Percentiles rank a stretch among this genome's conserved stretches.
These are phyloP conservation scores for Fusarium sp. DNA, from an alignment of 2,329 filamentous ascomycete species.

Conservation along the genomic window DNA sequence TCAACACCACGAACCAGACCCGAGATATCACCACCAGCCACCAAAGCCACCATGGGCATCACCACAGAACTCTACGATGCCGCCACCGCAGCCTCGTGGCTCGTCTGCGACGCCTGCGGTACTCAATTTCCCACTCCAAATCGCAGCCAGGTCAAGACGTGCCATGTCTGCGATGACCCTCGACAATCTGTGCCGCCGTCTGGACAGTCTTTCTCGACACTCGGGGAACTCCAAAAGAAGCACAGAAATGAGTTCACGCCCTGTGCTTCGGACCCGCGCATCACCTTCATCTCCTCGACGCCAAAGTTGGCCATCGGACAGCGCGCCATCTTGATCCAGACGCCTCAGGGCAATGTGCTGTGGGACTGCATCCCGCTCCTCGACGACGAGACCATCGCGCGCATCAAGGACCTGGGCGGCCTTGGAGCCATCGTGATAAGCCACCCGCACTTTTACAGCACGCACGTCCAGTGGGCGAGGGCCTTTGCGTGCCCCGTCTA, in stretches of 20 bases:
- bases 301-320: conserved; percentile 79
- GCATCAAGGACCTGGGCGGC: conserved; percentile 69
- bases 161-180: conserved; percentile 77
- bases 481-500: conserved; percentile 77
- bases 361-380: conserved; percentile 82
- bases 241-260: conserved; percentile 65
- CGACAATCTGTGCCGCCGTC: conserved; percentile 71
- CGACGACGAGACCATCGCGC: conserved; percentile 67
- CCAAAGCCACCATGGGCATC: conserved; percentile 25
- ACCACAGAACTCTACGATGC: conserved; percentile 38
- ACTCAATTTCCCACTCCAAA: conserved; percentile 67
- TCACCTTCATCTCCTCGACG: conserved; percentile 59
- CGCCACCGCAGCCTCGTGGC: conserved; percentile 40
- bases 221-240: conserved; percentile 54
- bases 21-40: conserved; percentile 4
- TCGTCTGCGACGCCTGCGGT: conserved; percentile 74
- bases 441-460: conserved; percentile 85
- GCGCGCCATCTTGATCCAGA: conserved; percentile 73
- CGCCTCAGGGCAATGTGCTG: conserved; percentile 73
- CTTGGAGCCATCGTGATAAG: conserved; percentile 77
- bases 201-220: conserved; percentile 70
- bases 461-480: conserved; percentile 76
- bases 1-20: not conserved
- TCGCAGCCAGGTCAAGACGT: conserved; percentile 59
- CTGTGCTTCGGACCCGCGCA: conserved; percentile 54